These are phyloP conservation scores for Nicotiana knightiana DNA, from an alignment of 257 asterid species.

Conservation along the genomic window DNA sequence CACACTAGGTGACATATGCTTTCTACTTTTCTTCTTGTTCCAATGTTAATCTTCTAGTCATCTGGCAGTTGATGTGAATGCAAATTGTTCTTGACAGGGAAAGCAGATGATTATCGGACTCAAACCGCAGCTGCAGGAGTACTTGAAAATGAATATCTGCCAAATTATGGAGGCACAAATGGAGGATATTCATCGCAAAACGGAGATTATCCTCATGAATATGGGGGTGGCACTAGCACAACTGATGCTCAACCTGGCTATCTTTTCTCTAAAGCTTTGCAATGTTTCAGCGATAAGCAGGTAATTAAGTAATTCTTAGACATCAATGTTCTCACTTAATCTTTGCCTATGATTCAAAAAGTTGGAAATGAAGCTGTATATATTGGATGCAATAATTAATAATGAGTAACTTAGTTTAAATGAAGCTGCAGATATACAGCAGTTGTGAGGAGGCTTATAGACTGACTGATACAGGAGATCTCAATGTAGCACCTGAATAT, in stretches of 20 bases:
- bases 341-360: neutral
- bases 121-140: conserved; percentile 61
- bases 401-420: neutral
- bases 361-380: neutral
- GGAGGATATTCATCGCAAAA: conserved; percentile 26
- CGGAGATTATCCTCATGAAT: conserved; percentile 7
- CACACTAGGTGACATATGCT: conserved; percentile 34
- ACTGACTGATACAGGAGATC: conserved; percentile 52
- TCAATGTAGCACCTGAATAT: conserved; percentile 50
- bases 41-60: neutral
- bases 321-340: neutral
- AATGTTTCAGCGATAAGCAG: conserved; percentile 49
- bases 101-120: conserved; percentile 31
- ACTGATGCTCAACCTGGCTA: conserved; percentile 26
- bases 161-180: conserved; percentile 30
- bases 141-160: conserved; percentile 47
- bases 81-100: conserved; percentile 33
- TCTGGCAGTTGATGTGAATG: neutral
- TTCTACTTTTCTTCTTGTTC: neutral
- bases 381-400: neutral
- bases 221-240: conserved; percentile 5
- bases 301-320: conserved; percentile 22
- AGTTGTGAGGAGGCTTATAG: conserved; percentile 59
- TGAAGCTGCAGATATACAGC: conserved; percentile 50
- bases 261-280: conserved; percentile 50